Conservation (phyloP, 2,329 filamentous ascomycete genomes). For the Ceratocystis smalleyi region DNA sequence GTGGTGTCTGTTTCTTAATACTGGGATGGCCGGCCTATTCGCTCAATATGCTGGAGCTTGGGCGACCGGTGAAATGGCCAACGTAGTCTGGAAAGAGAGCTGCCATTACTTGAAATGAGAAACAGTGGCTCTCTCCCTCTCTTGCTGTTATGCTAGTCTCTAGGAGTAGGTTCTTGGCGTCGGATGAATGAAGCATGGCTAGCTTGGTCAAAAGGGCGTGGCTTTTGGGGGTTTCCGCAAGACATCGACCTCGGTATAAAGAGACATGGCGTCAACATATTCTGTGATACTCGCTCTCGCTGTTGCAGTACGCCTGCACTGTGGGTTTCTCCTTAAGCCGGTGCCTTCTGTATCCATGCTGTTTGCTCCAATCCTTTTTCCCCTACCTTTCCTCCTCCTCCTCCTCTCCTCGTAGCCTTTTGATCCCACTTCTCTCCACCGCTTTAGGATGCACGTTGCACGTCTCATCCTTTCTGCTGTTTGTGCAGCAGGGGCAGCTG, state of each 20-base stretch:
- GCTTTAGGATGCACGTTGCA: slow-evolving; percentile 14
- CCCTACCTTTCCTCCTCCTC: not conserved
- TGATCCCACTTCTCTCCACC: not conserved
- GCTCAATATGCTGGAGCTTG: no score
- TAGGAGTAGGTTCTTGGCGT: not conserved
- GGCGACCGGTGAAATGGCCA: not conserved
- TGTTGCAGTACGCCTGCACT: not conserved
- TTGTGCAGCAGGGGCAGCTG: slow-evolving; percentile 8
- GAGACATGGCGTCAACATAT: not conserved
- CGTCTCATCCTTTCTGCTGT: slow-evolving; percentile 10
- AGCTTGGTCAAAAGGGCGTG: not conserved
- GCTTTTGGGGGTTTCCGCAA: not conserved
- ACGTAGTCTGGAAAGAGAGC: not conserved
- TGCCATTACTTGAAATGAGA: not conserved
- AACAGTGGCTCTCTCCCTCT: not conserved
- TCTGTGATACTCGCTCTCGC: not conserved
- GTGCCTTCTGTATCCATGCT: not conserved
- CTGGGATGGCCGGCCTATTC: no score
- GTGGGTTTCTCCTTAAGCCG: not conserved
- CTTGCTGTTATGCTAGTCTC: not conserved
- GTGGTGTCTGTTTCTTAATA: not conserved
- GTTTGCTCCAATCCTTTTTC: not conserved
- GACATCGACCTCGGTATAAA: not conserved
- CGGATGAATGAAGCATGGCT: not conserved
- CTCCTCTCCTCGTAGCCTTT: not conserved